Percentiles rank a stretch among this genome's conserved stretches.
Conservation (phyloP, 148 eudicot genomes). For the Fagopyrum tataricum region DNA sequence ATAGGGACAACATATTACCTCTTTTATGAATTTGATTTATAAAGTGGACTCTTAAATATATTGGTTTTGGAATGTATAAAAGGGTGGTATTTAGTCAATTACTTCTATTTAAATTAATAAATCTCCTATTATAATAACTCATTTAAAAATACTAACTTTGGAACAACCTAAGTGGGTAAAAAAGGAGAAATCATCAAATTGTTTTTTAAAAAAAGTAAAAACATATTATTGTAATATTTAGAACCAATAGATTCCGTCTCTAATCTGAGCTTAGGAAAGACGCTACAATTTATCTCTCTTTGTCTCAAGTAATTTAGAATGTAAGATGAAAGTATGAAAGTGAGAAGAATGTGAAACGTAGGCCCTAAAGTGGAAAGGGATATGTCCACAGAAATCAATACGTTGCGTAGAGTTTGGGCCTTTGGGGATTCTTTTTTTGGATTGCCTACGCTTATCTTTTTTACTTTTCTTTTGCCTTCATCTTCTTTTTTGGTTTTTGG, state of each 20-base stretch:
- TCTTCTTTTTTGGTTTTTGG: background rate
- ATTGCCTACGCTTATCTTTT: background rate
- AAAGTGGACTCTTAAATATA: too few relatives aligned
- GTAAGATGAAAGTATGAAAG: background rate
- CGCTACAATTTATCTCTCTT: background rate
- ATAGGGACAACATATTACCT: too few relatives aligned
- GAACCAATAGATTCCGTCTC: background rate
- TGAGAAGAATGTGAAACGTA: background rate
- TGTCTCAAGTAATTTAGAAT: background rate
- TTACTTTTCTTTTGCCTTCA: background rate
- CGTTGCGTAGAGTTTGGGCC: constrained; percentile 3
- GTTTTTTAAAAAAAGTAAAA: too few relatives aligned
- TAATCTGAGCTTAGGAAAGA: background rate
- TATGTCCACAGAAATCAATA: background rate
- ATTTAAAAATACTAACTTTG: too few relatives aligned
- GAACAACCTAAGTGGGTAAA: too few relatives aligned
- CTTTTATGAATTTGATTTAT: too few relatives aligned
- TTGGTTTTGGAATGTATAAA: too few relatives aligned
- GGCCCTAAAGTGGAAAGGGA: background rate
- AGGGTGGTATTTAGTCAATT: too few relatives aligned
- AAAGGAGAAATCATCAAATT: too few relatives aligned
- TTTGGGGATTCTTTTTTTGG: constrained; percentile 6
- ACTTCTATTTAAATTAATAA: too few relatives aligned
- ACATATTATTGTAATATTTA: too few relatives aligned
- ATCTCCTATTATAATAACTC: too few relatives aligned